Evolutionary conservation across 1,284 basidiomycete genomes (phyloP).

Genomic region (Ceratobasidium sp.): DNA sequence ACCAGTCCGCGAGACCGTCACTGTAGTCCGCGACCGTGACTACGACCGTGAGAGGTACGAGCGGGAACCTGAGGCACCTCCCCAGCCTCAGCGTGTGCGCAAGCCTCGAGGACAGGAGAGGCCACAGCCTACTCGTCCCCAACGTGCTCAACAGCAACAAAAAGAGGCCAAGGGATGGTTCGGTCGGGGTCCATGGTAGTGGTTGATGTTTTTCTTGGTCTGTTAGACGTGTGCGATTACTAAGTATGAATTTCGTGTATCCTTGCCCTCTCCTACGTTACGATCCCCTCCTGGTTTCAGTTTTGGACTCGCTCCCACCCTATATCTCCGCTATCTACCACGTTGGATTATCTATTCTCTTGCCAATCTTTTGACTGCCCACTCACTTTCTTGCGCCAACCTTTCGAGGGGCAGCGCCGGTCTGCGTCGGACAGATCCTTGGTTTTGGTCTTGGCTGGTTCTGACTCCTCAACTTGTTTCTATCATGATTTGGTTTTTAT

Average conservation of each 20-base stretch:
- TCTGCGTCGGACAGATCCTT: conserved; percentile 34
- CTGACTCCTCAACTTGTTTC: conserved; percentile 25
- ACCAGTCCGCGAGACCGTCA: conserved; percentile 31
- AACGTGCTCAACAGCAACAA: conserved; percentile 25
- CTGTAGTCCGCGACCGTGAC: conserved; percentile 37
- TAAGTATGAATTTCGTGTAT: conserved; percentile 45
- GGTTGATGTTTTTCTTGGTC: conserved; percentile 9
- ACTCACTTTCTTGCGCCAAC: conserved; percentile 24
- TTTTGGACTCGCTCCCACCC: conserved; percentile 23
- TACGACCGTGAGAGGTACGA: conserved; percentile 24
- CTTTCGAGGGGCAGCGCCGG: conserved; percentile 11
- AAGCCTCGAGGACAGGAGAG: conserved; percentile 39
- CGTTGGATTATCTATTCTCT: conserved; percentile 41
- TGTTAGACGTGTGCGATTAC: conserved; percentile 40
- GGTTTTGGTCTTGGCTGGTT: conserved; percentile 36
- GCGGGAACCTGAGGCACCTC: conserved; percentile 7
- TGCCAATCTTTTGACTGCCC: neutral
- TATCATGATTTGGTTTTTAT: conserved; percentile 33
- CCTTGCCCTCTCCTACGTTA: conserved; percentile 32
- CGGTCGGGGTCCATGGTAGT: conserved; percentile 43
- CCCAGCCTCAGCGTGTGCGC: conserved; percentile 20
- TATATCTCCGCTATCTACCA: conserved; percentile 34
- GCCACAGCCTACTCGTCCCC: conserved; percentile 37
- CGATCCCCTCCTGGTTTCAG: conserved; percentile 36
- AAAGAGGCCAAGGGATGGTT: conserved; percentile 43